Evolutionary conservation across 805 yeast species (phyloP), one percentile per base, ranked within the genome.

Genomic region (Wickerhamiella nectarea): DNA sequence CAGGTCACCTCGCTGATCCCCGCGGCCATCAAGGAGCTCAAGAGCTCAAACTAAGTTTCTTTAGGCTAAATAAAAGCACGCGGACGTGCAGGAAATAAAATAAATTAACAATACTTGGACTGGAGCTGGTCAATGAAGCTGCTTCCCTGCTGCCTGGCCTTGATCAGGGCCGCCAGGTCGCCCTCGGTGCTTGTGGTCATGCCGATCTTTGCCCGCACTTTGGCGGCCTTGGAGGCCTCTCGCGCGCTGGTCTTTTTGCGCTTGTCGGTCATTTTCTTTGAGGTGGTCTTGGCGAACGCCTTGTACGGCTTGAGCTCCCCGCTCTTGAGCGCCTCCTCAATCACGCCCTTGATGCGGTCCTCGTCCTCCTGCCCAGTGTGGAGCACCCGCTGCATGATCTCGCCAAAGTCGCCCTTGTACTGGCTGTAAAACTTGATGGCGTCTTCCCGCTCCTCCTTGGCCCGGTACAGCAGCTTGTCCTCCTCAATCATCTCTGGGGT

Each of bases 351-450:
- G 36, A 81, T 67, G 31, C 95, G 68, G 25, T 60, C 61, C 53
- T 82, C 93, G 52, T 78, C 85, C 0, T 57, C 64, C 29, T 66
- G 70, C 48, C 80, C 86, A 42, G 81, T 68, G 60, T 86, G 95
- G 8, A 91, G 80, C 3, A 86, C 78, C 26, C 69, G 67, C 56
- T 84, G 94, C 55, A 85, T 80, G 5, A 85, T 63, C 41, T 67
- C 65, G 37, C 78, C 64, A 52, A 85, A 73, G 52, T 82, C 83
- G 4, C 94, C 94, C 11, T 74, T 69, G 36, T 69, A 68, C 51
- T 67, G 72, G 7, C 66, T 59, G 63, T 79, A 79, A 39, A 70
- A 67, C 37, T 72, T 70, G 35, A 74, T 46, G n/a, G 86, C 68
- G 55, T 86, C 95, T 3, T 63, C 64, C 22, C 53, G 52, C 48